Base-by-base conservation (phyloP, 2,329 filamentous ascomycete species). In the Ascochyta viciae-villosae region DNA sequence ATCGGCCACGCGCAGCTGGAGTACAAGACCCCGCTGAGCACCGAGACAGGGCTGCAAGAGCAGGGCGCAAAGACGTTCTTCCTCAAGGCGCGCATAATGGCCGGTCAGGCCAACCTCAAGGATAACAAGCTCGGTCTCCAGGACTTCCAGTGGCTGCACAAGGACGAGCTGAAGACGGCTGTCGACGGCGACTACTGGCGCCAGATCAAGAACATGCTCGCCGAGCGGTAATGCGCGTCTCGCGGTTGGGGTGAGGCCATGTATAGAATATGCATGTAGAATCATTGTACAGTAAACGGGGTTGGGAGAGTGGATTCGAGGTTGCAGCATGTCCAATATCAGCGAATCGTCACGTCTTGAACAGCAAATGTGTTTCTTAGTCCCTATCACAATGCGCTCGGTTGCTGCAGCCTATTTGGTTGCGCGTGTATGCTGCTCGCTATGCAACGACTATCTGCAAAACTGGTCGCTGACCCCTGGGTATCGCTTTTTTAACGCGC, bases 11-110 rank as follows among this genome's bases (percentile, higher is more conserved):
- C 90, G 70, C 82, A 90, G 64, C 80, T 80, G 58, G 79, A 86
- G 60, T 83, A 81, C 82, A 83, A 65, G 75, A 71, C 63, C 29
- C 46, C 63, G 4, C 49, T 52, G 7, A 54, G 54, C 39, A 61
- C 54, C 3, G 35, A 63, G 1, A 53, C 62, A 5, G 68, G 66
- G 2, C 61, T 61, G 61, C 71, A 81, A 63, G 77, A 83, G 51
- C 78, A 83, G 53, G 92, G 91, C 50, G 85, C 89, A 71, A 97
- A 96, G 83, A 88, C 88, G 2, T 99, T 99, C 78, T 97, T 96
- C 83, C 86, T 98, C 82, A 98, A 98, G 83, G 91, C 87, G 46
- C 87, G 95, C 61, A 98, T 99, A 76, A 91, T 98, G 90, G 92
- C 93, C 31, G 95, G 95, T n/a, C 95, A 98, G 79, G 92, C 89